Percentiles rank a stretch among this genome's conserved stretches.
phyloP scores from a whole-genome alignment of 2,329 filamentous ascomycete genomes.

The Aspergillus novofumigatus region DNA sequence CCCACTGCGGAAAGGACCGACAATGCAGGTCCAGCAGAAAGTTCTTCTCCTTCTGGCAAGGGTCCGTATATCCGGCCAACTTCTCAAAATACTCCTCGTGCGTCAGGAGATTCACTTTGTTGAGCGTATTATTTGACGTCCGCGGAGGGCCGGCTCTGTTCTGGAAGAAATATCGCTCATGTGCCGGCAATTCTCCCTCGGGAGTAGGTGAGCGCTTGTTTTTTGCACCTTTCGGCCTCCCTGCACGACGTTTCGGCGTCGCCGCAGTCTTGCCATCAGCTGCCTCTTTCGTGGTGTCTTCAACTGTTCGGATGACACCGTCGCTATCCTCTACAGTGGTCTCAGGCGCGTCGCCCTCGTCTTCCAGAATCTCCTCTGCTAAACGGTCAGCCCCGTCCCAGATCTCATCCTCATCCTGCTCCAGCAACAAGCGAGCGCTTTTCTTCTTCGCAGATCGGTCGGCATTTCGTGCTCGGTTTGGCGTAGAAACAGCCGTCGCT shows the following conservation, averaged over 20 bases:
- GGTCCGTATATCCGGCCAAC: constrained; percentile 61
- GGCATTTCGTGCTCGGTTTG: constrained; percentile 63
- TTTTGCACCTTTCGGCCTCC: constrained; percentile 52
- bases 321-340: constrained; percentile 19
- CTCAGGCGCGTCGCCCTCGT: constrained; percentile 30
- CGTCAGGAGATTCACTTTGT: constrained; percentile 69
- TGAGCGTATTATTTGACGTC: constrained; percentile 81
- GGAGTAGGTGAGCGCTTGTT: constrained; percentile 71
- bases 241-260: constrained; percentile 53
- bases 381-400: constrained; percentile 65
- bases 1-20: constrained; percentile 85
- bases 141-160: constrained; percentile 77
- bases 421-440: constrained; percentile 71
- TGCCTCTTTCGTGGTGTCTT: constrained; percentile 29
- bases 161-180: constrained; percentile 91
- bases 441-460: constrained; percentile 85
- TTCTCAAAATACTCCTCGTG: constrained; percentile 87
- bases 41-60: constrained; percentile 64
- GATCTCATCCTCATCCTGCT: constrained; percentile 64
- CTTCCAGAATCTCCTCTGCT: constrained; percentile 63
- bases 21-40: constrained; percentile 72
- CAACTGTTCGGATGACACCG: constrained; percentile 28
- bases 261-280: constrained; percentile 41
- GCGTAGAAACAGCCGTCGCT: constrained; percentile 44
- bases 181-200: constrained; percentile 74